Percentiles rank a stretch among this genome's conserved stretches.
Conservation (phyloP, 202 grass and related monocot genomes). For the Musa balbisiana region DNA sequence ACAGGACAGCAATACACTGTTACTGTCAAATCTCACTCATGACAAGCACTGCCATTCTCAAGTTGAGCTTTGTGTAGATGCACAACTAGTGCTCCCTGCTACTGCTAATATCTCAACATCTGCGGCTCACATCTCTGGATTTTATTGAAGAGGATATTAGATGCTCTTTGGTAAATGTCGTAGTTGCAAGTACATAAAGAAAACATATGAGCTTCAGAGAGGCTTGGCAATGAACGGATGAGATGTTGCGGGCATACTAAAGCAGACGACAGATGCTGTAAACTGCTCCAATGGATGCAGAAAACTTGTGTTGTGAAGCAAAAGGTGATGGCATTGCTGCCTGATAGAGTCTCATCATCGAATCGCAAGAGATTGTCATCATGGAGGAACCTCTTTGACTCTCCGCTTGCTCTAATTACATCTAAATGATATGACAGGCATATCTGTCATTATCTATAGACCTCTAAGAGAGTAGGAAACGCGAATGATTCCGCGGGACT, state of each 20-base stretch:
- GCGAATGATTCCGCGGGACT: neutral
- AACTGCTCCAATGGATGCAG: conserved; percentile 2
- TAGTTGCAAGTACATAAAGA: neutral
- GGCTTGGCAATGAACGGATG: no score
- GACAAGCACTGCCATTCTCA: conserved; percentile 30
- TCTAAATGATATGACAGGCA: neutral
- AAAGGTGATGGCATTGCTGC: neutral
- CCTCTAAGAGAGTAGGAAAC: neutral
- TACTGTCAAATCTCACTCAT: conserved; percentile 31
- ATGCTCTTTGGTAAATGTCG: neutral
- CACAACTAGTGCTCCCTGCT: no score
- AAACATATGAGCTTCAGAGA: neutral
- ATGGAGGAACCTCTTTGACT: neutral
- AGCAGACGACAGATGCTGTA: neutral
- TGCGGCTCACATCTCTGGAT: no score
- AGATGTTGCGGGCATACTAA: neutral
- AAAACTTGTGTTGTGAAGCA: neutral
- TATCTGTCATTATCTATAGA: neutral
- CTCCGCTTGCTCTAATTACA: neutral
- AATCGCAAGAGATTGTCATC: neutral
- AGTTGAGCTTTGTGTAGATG: neutral
- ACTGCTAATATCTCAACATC: no score
- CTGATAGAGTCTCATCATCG: neutral
- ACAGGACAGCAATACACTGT: conserved; percentile 1
- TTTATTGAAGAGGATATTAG: no score